Evolutionary conservation across 495 filamentous ascomycete genomes (phyloP).

Genomic region (Neurospora intermedia): DNA sequence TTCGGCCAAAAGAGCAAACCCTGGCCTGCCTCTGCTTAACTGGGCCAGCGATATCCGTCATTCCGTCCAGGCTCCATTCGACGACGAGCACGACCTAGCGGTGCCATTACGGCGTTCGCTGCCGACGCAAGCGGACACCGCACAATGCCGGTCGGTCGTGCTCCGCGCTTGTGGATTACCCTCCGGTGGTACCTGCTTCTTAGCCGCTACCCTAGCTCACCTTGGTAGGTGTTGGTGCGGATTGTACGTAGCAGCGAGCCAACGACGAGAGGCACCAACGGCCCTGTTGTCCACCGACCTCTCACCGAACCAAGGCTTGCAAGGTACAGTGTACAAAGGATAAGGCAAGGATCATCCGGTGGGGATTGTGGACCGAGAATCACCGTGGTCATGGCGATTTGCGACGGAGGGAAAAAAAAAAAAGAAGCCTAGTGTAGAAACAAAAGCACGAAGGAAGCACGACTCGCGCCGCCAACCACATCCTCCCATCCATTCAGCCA

Average conservation of each 20-base stretch:
- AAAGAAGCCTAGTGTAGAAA: too few relatives aligned
- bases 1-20: neutral
- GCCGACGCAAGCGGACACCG: neutral
- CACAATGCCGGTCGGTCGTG: neutral
- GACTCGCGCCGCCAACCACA: constrained; percentile 5
- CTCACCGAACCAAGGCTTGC: neutral
- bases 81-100: neutral
- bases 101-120: neutral
- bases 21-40: neutral
- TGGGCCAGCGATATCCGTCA: neutral
- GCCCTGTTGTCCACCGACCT: neutral
- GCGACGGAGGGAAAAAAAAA: neutral
- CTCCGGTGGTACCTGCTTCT: neutral
- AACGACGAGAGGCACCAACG: neutral
- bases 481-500: neutral
- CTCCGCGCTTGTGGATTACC: neutral
- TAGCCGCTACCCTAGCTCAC: neutral
- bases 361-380: neutral
- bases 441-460: constrained; percentile 2
- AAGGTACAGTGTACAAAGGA: neutral
- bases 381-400: neutral
- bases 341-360: neutral
- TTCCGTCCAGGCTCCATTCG: neutral
- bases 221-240: neutral
- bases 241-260: neutral